Evolutionary conservation across 176 grass and related monocot species (phyloP), one percentile per base, ranked within the genome.

Genomic region (Hordeum marinum): DNA sequence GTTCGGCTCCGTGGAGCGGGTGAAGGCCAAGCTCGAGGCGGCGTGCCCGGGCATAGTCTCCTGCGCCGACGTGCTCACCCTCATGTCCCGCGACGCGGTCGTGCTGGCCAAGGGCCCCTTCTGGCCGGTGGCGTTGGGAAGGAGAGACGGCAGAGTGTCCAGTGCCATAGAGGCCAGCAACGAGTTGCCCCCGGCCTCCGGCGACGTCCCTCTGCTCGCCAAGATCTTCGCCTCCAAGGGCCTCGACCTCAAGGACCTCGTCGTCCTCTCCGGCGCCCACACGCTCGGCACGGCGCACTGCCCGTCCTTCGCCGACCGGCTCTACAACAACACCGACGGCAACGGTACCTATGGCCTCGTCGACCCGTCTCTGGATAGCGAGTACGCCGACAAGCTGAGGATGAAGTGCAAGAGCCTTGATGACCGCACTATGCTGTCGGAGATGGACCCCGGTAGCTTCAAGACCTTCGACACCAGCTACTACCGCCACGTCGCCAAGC

Each of bases 401-500:
- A 5, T 42, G 10, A 71, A 42, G 37, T 71, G 68, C 68, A 42
- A 25, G 37, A 75, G 43, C 72, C 3, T 75, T 9, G 72, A 75
- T 15, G 72, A 75, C 72, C 25, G 72, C 0, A 21, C 14, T 26
- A 75, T 20, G 72, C 43, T 75, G 8, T 75, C 72, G 7, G 72
- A 75, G 43, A 75, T 75, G 72, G 72, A 75, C 72, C 72, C 72
- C 0, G 43, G 72, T 0, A 75, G 72, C 72, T 75, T 20, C 72
- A 75, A 72, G 69, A 72, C 69, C 69, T 72, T 72, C 40, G 69
- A 72, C 69, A 72, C 23, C 40, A 72, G 69, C 25, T 75, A 75
- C 72, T 75, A 75, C 9, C 4, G 72, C 26, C 72, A 75, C 9
- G 43, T 75, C 43, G 25, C 72, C 43, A 75, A 75, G 43, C 72